A percentile compares a stretch with the other conserved stretches of the same genome.
Evolutionary conservation across 2,329 filamentous ascomycete species (phyloP).

Genomic region (Clarireedia sp.): DNA sequence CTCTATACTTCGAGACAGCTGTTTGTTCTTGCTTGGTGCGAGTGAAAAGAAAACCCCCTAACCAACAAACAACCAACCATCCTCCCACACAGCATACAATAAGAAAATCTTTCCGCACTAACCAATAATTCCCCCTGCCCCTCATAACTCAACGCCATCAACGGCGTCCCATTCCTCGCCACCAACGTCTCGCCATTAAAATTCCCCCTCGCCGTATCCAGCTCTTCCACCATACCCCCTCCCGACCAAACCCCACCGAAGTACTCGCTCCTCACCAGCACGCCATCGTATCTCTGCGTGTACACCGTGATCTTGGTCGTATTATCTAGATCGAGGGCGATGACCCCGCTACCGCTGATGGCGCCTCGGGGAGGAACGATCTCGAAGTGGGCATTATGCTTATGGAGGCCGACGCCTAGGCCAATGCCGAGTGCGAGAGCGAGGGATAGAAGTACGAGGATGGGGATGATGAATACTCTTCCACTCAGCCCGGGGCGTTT

Average conservation of each 20-base stretch:
- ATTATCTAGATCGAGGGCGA: not conserved
- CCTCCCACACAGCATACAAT: too few relatives aligned
- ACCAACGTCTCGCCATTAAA: conserved; percentile 1
- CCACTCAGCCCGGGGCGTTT: too few relatives aligned
- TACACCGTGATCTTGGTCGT: not conserved
- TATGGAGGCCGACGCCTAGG: not conserved
- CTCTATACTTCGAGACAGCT: too few relatives aligned
- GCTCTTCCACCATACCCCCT: not conserved
- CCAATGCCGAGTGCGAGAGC: not conserved
- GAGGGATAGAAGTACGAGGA: not conserved
- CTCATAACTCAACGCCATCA: not conserved
- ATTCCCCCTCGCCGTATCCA: not conserved
- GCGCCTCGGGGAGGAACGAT: not conserved
- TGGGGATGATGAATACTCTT: too few relatives aligned
- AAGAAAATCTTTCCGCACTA: too few relatives aligned
- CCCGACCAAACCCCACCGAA: not conserved
- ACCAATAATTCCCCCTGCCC: not conserved
- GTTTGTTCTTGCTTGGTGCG: too few relatives aligned
- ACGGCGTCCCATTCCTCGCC: not conserved
- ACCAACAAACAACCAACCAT: too few relatives aligned
- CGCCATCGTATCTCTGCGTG: not conserved
- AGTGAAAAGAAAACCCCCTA: too few relatives aligned
- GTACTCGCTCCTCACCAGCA: not conserved
- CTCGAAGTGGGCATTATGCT: too few relatives aligned
- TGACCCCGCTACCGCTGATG: not conserved